A percentile compares a stretch with the other conserved stretches of the same genome.
These are phyloP conservation scores for Flaveria ramosissima DNA, from an alignment of 129 eudicot genomes.

Conservation along the genomic window DNA sequence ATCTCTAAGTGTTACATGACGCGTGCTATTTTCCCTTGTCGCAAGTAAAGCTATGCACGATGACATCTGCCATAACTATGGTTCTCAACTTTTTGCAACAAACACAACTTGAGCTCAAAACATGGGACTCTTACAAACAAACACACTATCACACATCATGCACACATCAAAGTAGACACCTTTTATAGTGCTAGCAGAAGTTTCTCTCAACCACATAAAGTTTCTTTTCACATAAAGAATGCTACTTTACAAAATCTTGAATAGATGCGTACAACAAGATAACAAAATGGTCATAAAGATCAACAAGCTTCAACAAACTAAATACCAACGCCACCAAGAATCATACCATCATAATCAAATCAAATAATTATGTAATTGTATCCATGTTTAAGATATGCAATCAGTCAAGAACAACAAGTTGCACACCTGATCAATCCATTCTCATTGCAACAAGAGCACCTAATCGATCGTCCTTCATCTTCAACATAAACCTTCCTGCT, in stretches of 20 bases:
- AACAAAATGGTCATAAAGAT: conserved; percentile 18
- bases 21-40: not conserved
- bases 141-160: not conserved
- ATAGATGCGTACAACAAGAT: not conserved
- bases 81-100: not conserved
- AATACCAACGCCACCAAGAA: conserved; percentile 28
- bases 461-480: conserved; percentile 60
- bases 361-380: conserved; percentile 25
- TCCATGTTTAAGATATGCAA: not conserved
- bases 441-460: conserved; percentile 81
- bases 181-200: not conserved
- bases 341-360: conserved; percentile 10
- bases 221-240: conserved; percentile 7
- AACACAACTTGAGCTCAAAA: not conserved
- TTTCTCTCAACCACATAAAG: not conserved
- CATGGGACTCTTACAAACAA: not conserved
- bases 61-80: not conserved
- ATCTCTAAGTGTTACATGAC: not conserved
- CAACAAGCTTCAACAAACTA: conserved; percentile 26
- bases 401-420: conserved; percentile 65
- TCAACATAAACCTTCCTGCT: conserved; percentile 81
- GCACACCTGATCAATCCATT: conserved; percentile 87
- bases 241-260: not conserved
- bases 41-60: not conserved
- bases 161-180: not conserved